Conservation (phyloP, 306 rosid genomes). For the Vigna radiata region DNA sequence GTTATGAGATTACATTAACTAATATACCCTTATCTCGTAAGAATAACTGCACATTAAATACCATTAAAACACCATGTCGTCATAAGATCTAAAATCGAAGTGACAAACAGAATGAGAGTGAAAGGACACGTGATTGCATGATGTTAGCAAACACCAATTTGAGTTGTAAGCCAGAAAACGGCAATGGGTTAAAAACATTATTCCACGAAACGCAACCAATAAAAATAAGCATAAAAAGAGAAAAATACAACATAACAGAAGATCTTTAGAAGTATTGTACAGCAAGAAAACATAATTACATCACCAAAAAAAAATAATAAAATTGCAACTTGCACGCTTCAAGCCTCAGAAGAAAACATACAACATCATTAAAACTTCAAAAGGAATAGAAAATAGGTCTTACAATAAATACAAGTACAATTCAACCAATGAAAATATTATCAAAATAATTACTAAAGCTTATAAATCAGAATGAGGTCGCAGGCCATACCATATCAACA, state of each 20-base stretch:
- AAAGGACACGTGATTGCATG: background rate
- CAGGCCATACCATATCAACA: conserved; percentile 78
- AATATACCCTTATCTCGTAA: conserved; percentile 5
- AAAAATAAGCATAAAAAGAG: background rate
- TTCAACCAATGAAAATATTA: conserved; percentile 17
- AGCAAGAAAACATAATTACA: conserved; percentile 10
- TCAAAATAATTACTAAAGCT: background rate
- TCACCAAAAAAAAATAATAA: background rate
- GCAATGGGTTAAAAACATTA: background rate
- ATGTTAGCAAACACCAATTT: conserved; percentile 3
- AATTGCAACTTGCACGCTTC: conserved; percentile 20
- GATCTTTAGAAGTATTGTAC: background rate
- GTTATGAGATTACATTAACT: conserved; percentile 9
- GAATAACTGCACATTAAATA: background rate
- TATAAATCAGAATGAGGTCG: conserved; percentile 20
- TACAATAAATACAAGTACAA: conserved; percentile 24
- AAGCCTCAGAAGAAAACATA: conserved; percentile 5
- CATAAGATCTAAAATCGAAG: conserved; percentile 25
- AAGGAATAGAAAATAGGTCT: conserved; percentile 1
- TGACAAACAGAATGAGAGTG: conserved; percentile 8
- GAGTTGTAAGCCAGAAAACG: background rate
- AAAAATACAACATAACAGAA: conserved; percentile 4
- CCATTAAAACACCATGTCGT: background rate
- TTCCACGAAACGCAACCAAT: conserved; percentile 24
- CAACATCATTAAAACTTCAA: background rate